Conservation (phyloP, 148 eudicot genomes). For the Rhododendron vialii region DNA sequence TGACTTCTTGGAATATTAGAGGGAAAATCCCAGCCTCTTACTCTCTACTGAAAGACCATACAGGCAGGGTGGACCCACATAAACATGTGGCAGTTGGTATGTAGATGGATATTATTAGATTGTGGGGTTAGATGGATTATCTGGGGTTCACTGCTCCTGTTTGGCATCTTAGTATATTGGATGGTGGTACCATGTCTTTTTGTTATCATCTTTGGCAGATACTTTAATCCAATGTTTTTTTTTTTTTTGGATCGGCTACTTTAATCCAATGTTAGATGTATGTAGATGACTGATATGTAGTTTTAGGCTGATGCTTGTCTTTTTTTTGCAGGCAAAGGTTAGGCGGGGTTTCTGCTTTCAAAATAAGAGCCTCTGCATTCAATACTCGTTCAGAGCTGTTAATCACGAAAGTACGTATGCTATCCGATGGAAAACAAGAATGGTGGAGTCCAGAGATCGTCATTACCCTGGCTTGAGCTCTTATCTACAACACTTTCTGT, state of each 20-base stretch:
- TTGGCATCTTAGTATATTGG: neutral
- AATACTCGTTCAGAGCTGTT: neutral
- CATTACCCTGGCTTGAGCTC: neutral
- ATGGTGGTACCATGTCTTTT: neutral
- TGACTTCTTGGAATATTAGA: neutral
- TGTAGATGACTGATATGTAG: no score
- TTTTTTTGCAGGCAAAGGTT: neutral
- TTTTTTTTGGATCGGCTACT: neutral
- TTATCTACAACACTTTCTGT: neutral
- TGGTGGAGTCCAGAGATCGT: neutral
- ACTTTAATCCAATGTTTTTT: neutral
- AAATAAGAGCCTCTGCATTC: neutral
- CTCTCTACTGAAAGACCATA: neutral
- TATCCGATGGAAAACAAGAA: neutral
- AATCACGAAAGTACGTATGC: neutral
- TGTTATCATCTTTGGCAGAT: neutral
- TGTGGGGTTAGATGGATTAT: neutral
- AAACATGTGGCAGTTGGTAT: neutral
- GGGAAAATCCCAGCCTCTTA: neutral
- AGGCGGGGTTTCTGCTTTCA: neutral
- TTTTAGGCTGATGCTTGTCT: neutral
- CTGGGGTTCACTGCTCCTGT: neutral
- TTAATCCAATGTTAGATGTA: neutral
- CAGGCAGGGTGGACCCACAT: neutral
- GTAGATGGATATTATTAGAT: neutral